Conservation (phyloP, 352 stramenopile genomes). For the Pythium phragmiticola region DNA sequence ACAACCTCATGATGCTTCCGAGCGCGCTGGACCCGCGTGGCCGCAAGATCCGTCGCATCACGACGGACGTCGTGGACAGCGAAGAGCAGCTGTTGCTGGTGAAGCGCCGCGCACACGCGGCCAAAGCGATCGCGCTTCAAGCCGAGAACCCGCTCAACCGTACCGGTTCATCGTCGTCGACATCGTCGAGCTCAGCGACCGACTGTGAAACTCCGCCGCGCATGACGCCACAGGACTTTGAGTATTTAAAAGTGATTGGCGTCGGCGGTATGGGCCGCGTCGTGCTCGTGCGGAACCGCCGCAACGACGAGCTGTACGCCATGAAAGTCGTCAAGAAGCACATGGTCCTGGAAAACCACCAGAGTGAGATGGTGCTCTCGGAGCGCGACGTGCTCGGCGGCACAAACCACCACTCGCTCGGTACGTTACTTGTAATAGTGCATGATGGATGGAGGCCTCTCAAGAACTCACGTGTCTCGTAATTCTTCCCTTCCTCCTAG, state of each 20-base stretch:
- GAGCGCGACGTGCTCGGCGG: constrained; percentile 76
- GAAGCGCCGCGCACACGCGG: constrained; percentile 42
- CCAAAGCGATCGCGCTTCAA: constrained; percentile 87
- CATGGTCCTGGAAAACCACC: constrained; percentile 46
- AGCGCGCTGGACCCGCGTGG: constrained; percentile 52
- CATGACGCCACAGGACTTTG: constrained; percentile 70
- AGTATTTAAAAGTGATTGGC: constrained; percentile 87
- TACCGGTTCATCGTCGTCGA: neutral
- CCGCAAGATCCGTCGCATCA: constrained; percentile 50
- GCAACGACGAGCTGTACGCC: constrained; percentile 58
- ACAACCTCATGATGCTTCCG: constrained; percentile 53
- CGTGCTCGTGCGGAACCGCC: constrained; percentile 62
- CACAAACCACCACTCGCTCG: constrained; percentile 63
- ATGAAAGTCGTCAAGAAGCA: constrained; percentile 80
- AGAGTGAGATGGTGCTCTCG: constrained; percentile 61
- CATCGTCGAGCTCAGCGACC: neutral
- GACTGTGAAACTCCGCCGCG: neutral
- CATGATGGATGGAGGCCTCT: neutral
- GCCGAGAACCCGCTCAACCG: constrained; percentile 15
- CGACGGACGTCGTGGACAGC: constrained; percentile 44
- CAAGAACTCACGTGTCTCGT: neutral
- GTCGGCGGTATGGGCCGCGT: constrained; percentile 87
- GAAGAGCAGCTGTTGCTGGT: constrained; percentile 60
- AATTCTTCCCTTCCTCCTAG: constrained; percentile 26
- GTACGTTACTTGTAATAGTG: constrained; percentile 21